Evolutionary conservation across 306 rosid genomes (phyloP), one percentile per base, ranked within the genome.

Genomic region (Cucumis melo): DNA sequence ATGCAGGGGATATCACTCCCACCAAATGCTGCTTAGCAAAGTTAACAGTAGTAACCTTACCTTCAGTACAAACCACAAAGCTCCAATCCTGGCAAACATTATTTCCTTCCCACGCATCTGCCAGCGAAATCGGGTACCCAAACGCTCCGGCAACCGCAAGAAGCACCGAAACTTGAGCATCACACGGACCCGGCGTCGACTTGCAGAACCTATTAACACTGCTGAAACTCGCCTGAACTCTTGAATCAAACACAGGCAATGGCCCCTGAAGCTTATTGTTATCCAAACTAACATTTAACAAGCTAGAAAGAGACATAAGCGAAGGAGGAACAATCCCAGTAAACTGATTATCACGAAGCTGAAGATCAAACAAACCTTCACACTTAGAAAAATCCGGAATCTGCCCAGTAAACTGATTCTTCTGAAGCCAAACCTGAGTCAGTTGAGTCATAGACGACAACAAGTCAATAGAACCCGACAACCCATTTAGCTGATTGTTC

Each of bases 241-340:
- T 80, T 4, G 75, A 71, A 5, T 78, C 78, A 44, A 93, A 91
- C 17, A 23, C 73, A 1, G 95, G 97, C 29, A 58, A 0, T 4
- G 97, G 96, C 32, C 97, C 97, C 79, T 88, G 92, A 73, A 93
- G 84, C 39, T 17, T 7, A 53, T 93, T 91, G 80, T 93, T 82
- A 12, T 79, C 91, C 80, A 91, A 21, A 78, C 84, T 78, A 76
- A 93, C 85, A n/a, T 78, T 88, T 44, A 2, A 23, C 77, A 93
- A 58, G 27, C 83, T 80, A 8, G 90, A 3, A 12, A 89, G 34
- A 14, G 50, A 19, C 74, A 57, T 84, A 73, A 91, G 51, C 0
- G 93, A 82, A 5, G 59, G 13, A 6, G 97, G 96, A 34, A 93
- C 89, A 9, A 91, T 19, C 34, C 98, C 98, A 0, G 85, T 82